phyloP scores from a whole-genome alignment of 1,284 basidiomycete species.

The Trichosporon sp. region DNA sequence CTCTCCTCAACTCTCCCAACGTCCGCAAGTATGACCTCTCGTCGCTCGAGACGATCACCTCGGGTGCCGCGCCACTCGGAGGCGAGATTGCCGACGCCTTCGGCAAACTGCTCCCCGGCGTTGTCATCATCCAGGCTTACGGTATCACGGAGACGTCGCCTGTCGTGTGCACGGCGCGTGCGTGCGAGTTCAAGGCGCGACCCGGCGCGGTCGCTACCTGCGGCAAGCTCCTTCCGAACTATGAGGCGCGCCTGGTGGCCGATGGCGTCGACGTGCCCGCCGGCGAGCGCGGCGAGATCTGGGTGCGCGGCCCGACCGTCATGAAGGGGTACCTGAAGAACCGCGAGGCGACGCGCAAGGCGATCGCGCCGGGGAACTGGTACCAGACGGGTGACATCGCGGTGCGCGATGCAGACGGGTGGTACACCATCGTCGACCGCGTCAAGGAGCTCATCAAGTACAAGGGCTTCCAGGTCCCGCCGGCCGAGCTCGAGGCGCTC shows the following conservation, averaged over 20 bases:
- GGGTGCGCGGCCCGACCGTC: conserved; percentile 68
- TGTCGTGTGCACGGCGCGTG: conserved; percentile 31
- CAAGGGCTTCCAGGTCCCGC: conserved; percentile 60
- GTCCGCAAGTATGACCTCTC: conserved; percentile 66
- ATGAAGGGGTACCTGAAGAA: conserved; percentile 73
- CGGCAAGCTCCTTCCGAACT: conserved; percentile 69
- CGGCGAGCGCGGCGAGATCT: conserved; percentile 68
- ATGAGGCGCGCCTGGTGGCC: conserved; percentile 67
- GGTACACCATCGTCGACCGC: conserved; percentile 50
- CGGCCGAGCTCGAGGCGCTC: conserved; percentile 72
- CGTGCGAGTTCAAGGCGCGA: conserved; percentile 22
- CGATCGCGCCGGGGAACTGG: conserved; percentile 60
- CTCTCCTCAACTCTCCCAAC: conserved; percentile 52
- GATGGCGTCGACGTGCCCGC: conserved; percentile 50
- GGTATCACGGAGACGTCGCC: conserved; percentile 53
- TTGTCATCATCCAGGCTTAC: conserved; percentile 44
- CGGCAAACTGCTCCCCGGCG: conserved; percentile 20
- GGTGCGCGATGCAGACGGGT: conserved; percentile 59
- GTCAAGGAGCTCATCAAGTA: conserved; percentile 82
- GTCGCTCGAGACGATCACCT: conserved; percentile 60
- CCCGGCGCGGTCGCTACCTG: conserved; percentile 60
- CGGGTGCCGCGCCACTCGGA: conserved; percentile 78
- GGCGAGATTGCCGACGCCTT: conserved; percentile 35
- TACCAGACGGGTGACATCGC: conserved; percentile 80
- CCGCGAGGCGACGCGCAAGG: conserved; percentile 58